Conservation (phyloP, 2,329 filamentous ascomycete genomes). For the Penicillium capsulatum region DNA sequence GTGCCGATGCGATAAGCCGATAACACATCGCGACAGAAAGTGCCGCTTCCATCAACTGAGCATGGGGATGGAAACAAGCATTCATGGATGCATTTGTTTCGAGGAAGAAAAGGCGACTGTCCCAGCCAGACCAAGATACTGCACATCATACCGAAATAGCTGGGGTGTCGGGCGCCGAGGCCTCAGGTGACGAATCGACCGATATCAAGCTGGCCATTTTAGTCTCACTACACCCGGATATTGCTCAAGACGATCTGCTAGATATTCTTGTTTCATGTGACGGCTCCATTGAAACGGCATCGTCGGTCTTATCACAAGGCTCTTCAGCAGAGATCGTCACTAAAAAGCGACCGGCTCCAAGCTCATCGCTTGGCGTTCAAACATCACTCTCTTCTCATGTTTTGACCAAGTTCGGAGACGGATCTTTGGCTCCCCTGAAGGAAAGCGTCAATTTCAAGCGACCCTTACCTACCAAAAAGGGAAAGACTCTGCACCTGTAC, state of each 20-base stretch:
- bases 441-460: constrained; percentile 3
- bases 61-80: neutral
- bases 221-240: constrained; percentile 65
- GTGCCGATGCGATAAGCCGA: constrained; percentile 27
- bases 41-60: neutral
- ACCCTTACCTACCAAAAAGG: constrained; percentile 63
- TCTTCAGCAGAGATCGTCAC: constrained; percentile 5
- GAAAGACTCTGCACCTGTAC: constrained; percentile 78
- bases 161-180: constrained; percentile 8
- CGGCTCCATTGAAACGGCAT: constrained; percentile 67
- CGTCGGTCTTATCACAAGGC: constrained; percentile 41
- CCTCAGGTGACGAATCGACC: constrained; percentile 66
- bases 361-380: constrained; percentile 52
- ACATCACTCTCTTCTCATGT: constrained; percentile 58
- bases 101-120: constrained; percentile 33
- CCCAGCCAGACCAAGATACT: constrained; percentile 1
- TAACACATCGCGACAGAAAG: constrained; percentile 7
- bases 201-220: constrained; percentile 85
- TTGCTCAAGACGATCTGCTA: constrained; percentile 64
- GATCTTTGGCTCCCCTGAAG: constrained; percentile 18
- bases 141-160: neutral
- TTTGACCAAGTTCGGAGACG: constrained; percentile 38
- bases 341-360: constrained; percentile 37
- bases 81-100: constrained; percentile 43
- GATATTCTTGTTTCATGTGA: constrained; percentile 74